phyloP scores from a whole-genome alignment of 768 basidiomycete species.

The Floccularia luteovirens region DNA sequence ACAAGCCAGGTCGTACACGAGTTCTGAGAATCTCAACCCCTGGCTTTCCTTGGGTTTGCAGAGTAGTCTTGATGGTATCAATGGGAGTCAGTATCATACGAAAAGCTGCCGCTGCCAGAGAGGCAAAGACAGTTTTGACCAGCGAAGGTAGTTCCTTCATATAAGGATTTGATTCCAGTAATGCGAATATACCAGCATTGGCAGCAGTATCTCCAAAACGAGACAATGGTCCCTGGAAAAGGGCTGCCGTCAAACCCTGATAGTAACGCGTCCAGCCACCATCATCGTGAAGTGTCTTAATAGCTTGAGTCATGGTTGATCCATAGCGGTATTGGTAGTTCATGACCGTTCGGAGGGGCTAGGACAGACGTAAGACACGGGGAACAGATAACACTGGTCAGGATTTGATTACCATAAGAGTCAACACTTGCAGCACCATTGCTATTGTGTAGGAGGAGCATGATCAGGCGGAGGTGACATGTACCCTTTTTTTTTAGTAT shows the following conservation, averaged over 20 bases:
- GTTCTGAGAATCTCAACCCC: conserved; percentile 61
- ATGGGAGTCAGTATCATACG: conserved; percentile 90
- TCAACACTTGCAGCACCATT: conserved; percentile 91
- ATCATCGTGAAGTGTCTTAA: conserved; percentile 61
- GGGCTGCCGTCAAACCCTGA: conserved; percentile 78
- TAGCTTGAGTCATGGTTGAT: conserved; percentile 61
- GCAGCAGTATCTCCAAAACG: conserved; percentile 96
- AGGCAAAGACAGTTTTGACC: conserved; percentile 76
- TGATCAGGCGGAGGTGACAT: neutral
- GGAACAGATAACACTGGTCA: neutral
- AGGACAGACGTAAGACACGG: conserved; percentile 5
- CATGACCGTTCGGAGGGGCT: conserved; percentile 96
- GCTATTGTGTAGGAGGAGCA: conserved; percentile 32
- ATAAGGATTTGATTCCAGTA: conserved; percentile 71
- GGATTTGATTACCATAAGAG: conserved; percentile 54
- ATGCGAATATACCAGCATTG: conserved; percentile 85
- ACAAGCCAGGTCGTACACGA: conserved; percentile 51
- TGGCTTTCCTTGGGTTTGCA: conserved; percentile 81
- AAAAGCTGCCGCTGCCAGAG: conserved; percentile 73
- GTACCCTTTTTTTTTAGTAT: neutral
- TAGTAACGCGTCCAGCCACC: conserved; percentile 85
- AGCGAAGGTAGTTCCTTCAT: conserved; percentile 54
- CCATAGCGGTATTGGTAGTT: conserved; percentile 94
- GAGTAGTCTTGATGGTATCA: conserved; percentile 91
- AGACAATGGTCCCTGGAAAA: conserved; percentile 76